Percentiles rank a stretch among this genome's conserved stretches.
Conservation (phyloP, 768 basidiomycete genomes). For the Suillus decipiens region DNA sequence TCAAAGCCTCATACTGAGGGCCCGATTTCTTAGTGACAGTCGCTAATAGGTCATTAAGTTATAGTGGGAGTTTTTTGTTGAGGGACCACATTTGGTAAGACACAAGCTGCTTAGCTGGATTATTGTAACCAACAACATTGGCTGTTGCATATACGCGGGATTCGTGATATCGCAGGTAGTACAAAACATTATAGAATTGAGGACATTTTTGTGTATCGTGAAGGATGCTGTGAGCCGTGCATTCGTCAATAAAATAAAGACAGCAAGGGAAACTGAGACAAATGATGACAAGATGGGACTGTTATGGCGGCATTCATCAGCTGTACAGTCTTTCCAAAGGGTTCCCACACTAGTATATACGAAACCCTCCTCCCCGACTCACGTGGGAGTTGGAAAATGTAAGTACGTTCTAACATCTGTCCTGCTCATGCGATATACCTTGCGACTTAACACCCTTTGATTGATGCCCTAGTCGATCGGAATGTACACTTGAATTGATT, state of each 20-base stretch:
- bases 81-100: not conserved
- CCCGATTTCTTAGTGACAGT: too few relatives aligned
- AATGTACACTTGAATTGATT: conserved; percentile 3
- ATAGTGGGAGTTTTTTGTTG: too few relatives aligned
- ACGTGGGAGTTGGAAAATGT: conserved; percentile 32
- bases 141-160: not conserved
- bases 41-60: too few relatives aligned
- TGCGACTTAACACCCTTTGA: conserved; percentile 46
- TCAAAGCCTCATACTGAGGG: too few relatives aligned
- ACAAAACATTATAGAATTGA: too few relatives aligned
- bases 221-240: not conserved
- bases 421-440: conserved; percentile 47
- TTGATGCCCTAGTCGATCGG: conserved; percentile 51
- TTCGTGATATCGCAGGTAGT: not conserved
- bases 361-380: too few relatives aligned
- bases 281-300: too few relatives aligned
- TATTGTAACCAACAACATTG: not conserved
- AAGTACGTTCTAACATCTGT: conserved; percentile 16
- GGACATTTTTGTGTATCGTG: not conserved
- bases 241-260: too few relatives aligned
- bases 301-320: too few relatives aligned
- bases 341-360: too few relatives aligned
- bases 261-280: too few relatives aligned
- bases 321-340: too few relatives aligned
- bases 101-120: not conserved